Evolutionary conservation across 192 early-diverging fungal species (phyloP).

Genomic region (Backusella liffmaniae): DNA sequence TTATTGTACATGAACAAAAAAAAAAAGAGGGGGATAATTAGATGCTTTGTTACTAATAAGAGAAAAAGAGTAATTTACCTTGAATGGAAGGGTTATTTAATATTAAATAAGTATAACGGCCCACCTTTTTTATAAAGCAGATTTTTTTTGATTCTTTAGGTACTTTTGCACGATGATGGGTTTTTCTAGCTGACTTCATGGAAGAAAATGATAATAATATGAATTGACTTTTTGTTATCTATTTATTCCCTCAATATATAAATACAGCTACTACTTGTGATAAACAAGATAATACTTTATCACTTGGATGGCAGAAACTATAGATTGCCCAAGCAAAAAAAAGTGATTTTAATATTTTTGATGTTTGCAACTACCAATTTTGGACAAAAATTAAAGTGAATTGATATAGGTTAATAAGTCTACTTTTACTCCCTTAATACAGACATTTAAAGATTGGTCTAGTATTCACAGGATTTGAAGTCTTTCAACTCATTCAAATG

Average conservation of each 20-base stretch:
- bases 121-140: neutral
- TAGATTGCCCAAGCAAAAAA: neutral
- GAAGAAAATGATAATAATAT: neutral
- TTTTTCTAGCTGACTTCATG: neutral
- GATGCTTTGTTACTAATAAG: neutral
- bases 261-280: neutral
- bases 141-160: constrained; percentile 1
- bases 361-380: too few relatives aligned
- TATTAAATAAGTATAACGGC: neutral
- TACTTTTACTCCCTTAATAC: too few relatives aligned
- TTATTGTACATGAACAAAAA: neutral
- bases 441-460: too few relatives aligned
- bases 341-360: too few relatives aligned
- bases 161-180: neutral
- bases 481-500: too few relatives aligned
- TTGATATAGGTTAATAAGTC: too few relatives aligned
- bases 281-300: neutral
- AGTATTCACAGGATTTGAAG: too few relatives aligned
- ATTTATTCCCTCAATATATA: neutral
- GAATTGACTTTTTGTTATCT: neutral
- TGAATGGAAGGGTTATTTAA: neutral
- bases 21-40: neutral
- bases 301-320: neutral
- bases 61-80: neutral
- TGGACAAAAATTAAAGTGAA: too few relatives aligned